Evolutionary conservation across 2,329 filamentous ascomycete species (phyloP), one percentile per base, ranked within the genome.

Genomic region (Hirsutella minnesotensis): DNA sequence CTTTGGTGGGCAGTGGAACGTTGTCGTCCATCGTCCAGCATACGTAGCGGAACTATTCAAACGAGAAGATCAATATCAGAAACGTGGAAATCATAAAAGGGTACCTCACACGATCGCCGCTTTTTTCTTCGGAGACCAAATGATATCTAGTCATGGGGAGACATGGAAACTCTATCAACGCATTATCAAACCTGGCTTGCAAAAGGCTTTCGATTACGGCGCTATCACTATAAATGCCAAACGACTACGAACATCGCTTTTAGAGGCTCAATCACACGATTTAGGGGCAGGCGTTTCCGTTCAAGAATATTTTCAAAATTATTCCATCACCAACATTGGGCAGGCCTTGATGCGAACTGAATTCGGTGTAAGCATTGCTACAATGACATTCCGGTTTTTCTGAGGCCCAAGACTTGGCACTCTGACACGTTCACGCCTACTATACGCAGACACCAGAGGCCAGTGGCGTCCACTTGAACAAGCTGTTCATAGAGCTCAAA

Each of bases 1-100:
- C 56, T 70, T 70, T 29, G 68, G 62, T 2, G 67, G 65, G 0
- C 61, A 60, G 34, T 73, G 70, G 70, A 70, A 68, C 38, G 56
- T 73, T 3, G 53, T 73, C 10, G 63, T 71, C 1, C 64, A 63
- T 38, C 61, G 60, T 4, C 68, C 69, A 1, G 50, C 59, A 0
- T 68, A 65, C 44, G 47, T 73, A 3, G 58, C 60, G 3, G 63
- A 70, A 20, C 50, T 63, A 0, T 57, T 63, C 50, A 58, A 54
- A 40, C 44, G 58, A 13, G 57, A 63, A 36, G 53, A 59, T 34
- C 38, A 50, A n/a, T 53, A 50, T 43, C 54, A 54, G 9, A 68
- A 65, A 49, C 59, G 57, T n/a, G 65, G 64, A 3, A 66, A 63
- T 44, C 57, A 65, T 40, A 55, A 59, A 22, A 67, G 66, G 51